A percentile compares a stretch with the other conserved stretches of the same genome.
phyloP scores from a whole-genome alignment of 2,329 filamentous ascomycete species.

The Colletotrichum salicis region DNA sequence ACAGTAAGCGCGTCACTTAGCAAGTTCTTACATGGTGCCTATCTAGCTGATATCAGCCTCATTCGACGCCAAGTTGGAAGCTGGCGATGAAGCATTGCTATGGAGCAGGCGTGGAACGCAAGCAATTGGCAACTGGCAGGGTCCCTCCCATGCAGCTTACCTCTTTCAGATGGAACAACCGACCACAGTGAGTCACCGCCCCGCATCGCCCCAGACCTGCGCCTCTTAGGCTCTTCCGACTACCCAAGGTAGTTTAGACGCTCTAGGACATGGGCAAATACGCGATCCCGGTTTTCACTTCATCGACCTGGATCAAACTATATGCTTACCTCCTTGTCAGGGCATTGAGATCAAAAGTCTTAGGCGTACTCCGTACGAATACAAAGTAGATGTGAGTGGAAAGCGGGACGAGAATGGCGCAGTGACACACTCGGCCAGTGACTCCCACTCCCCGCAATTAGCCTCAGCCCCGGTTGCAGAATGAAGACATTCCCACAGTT shows the following conservation, averaged over 20 bases:
- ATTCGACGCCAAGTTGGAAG: no score
- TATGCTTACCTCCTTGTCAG: no score
- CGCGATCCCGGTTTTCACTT: not conserved
- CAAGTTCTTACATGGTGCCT: no score
- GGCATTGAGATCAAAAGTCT: no score
- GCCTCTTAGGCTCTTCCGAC: not conserved
- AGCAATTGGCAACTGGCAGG: not conserved
- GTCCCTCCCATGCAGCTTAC: not conserved
- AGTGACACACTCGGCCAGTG: constrained; percentile 10
- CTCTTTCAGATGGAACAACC: not conserved
- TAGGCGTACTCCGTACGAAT: no score
- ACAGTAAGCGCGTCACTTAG: no score
- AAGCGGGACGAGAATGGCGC: not conserved
- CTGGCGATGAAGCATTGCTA: no score
- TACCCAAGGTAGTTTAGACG: not conserved
- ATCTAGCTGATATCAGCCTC: no score
- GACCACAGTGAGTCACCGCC: not conserved
- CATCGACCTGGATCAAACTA: not conserved
- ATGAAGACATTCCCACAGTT: not conserved
- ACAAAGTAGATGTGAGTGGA: not conserved
- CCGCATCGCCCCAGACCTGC: not conserved
- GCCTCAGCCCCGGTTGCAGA: not conserved
- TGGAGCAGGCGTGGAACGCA: no score
- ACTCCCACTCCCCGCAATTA: not conserved
- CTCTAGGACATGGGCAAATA: not conserved